These are phyloP conservation scores for Cercophora sp. DNA, from an alignment of 495 filamentous ascomycete species.

Conservation along the genomic window DNA sequence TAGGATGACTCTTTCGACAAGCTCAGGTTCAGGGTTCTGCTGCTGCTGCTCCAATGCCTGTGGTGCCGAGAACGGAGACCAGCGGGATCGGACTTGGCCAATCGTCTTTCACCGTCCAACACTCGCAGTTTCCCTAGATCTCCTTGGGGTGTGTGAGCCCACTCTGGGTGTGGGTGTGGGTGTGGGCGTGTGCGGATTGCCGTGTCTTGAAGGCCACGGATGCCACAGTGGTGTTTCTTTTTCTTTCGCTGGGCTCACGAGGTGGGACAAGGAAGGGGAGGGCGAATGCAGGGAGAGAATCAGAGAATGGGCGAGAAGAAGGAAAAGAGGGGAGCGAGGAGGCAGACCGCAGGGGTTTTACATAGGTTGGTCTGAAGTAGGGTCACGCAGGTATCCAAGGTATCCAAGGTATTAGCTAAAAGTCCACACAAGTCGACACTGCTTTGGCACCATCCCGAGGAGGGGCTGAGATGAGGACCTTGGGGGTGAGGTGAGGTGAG, in stretches of 20 bases:
- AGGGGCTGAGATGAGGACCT: too few species aligned
- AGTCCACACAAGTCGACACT: slow-evolving; percentile 9
- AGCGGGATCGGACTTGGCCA: slow-evolving; percentile 19
- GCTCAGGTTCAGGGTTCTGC: slow-evolving; percentile 2
- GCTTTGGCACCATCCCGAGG: slow-evolving; percentile 18
- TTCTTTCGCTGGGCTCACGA: background rate
- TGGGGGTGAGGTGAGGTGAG: too few species aligned
- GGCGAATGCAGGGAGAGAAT: background rate
- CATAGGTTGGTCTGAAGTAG: too few species aligned
- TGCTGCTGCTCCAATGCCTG: slow-evolving; percentile 11
- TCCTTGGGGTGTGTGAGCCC: background rate
- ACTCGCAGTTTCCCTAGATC: background rate
- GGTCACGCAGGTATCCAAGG: slow-evolving; percentile 16
- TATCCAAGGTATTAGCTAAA: slow-evolving; percentile 25
- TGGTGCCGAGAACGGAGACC: slow-evolving; percentile 36
- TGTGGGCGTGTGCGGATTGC: background rate
- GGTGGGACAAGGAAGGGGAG: background rate
- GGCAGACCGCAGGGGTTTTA: slow-evolving; percentile 12
- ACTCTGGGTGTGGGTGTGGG: background rate
- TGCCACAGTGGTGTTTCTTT: background rate
- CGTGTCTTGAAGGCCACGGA: background rate
- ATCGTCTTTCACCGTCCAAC: slow-evolving; percentile 35
- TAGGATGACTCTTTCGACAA: slow-evolving; percentile 24
- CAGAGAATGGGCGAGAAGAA: background rate
- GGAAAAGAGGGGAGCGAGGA: background rate